These are phyloP conservation scores for Suaeda aralocaspica DNA, from an alignment of 148 eudicot species.

Conservation along the genomic window DNA sequence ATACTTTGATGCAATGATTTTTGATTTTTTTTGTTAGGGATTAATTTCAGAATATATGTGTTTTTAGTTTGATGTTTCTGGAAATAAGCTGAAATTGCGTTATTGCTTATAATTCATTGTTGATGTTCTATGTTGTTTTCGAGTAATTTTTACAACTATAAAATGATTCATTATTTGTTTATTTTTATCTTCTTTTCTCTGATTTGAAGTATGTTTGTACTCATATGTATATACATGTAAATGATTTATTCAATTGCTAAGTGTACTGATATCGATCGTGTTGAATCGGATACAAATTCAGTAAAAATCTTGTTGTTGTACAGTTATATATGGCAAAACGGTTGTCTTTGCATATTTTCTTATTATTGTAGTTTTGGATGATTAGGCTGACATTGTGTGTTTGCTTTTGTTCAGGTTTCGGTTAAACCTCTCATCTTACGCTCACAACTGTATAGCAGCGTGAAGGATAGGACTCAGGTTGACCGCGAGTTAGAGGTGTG, in stretches of 20 bases:
- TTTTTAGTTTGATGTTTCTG: background rate
- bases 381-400: background rate
- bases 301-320: no score
- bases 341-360: no score
- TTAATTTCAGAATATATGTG: background rate
- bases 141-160: no score
- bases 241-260: background rate
- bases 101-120: background rate
- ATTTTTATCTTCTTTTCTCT: no score
- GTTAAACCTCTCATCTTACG: conserved; percentile 69
- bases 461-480: conserved; percentile 89
- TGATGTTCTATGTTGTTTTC: background rate
- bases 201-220: no score
- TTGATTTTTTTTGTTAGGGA: background rate
- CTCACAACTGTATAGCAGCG: conserved; percentile 87
- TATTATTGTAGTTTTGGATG: no score
- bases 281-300: background rate
- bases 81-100: background rate
- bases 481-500: conserved; percentile 95
- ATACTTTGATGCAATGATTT: background rate
- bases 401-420: conserved; percentile 47
- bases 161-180: background rate
- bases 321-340: no score
- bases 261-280: background rate
- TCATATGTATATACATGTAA: background rate